These are phyloP conservation scores for Arthrobotrys musiformis DNA, from an alignment of 2,329 filamentous ascomycete genomes.

Conservation along the genomic window DNA sequence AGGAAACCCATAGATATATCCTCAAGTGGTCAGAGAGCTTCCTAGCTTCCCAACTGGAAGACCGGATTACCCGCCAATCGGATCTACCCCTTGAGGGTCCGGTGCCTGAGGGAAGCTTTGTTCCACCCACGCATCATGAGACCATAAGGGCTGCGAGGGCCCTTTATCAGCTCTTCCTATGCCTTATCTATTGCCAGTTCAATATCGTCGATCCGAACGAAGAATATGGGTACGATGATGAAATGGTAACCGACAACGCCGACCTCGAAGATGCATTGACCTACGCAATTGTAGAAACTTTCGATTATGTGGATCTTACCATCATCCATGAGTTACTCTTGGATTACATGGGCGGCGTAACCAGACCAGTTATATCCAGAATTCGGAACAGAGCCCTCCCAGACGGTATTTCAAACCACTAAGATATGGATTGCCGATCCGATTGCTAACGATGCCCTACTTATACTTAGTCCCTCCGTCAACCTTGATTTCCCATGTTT, in stretches of 20 bases:
- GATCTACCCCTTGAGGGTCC: not conserved
- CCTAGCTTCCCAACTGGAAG: not conserved
- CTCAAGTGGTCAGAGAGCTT: not conserved
- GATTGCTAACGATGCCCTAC: not conserved
- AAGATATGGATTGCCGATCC: not conserved
- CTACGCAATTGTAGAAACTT: not conserved
- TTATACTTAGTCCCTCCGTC: not conserved
- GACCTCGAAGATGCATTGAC: not conserved
- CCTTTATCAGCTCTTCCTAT: conserved; percentile 9
- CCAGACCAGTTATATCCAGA: not conserved
- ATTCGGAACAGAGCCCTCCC: not conserved
- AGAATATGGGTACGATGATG: not conserved
- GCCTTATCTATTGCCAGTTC: not conserved
- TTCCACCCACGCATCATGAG: not conserved
- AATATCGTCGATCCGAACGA: not conserved
- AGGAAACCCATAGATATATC: conserved; percentile 11
- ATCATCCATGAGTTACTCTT: not conserved
- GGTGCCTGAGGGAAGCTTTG: not conserved
- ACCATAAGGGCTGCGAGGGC: not conserved
- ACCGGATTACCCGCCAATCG: not conserved
- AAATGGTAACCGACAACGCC: not conserved
- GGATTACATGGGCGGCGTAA: not conserved
- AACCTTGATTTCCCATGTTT: not conserved
- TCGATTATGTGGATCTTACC: not conserved
- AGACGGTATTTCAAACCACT: not conserved